Base-by-base conservation (phyloP, 345 rosid genomes). In the Eucalyptus regnans region DNA sequence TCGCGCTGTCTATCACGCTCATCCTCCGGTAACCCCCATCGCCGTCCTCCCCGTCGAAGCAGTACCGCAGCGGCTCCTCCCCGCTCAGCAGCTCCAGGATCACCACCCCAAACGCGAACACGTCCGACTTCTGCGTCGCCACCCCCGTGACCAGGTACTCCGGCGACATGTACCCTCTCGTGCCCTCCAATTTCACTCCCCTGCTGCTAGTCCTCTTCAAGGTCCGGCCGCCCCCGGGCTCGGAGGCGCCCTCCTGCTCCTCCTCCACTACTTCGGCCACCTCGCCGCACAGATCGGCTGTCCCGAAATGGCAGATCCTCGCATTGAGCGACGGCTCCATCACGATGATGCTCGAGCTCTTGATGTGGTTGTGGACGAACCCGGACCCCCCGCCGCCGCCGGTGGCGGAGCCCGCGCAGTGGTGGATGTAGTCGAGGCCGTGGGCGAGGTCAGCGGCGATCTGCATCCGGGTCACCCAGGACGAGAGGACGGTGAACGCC, bases 151-250 rank as follows among this genome's bases (percentile, higher is more conserved):
- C 50, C 64, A 31, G 90, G 76, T 91, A 93, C 87, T 94, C 96
- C 48, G 95, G 96, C 33, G 96, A 89, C 94, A 94, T 94, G 92
- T 94, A 94, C 80, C 94, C 95, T 68, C 93, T 90, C 44, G 93
- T 94, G 27, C 95, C 96, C 90, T 92, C 92, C 41, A 94, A 90
- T 89, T 91, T 92, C 90, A 52, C 88, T 29, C 7, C 87, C 51
- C 86, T 89, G 86, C 92, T 90, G 56, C 86, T 86, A 25, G 37
- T 44, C 51, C 64, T 91, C n/a, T 46, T 90, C 54, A 52, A 66
- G 6, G 50, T 86, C 89, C 8, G 76, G 52, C 90, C 90, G 6
- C 92, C 92, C 12, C 89, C 90, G 48, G 92, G 86, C 54, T 91
- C 91, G 16, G 92, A 90, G 33, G 92, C 41, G 7, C 91, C 94